Conservation (phyloP, 2,329 filamentous ascomycete species). For the Xylaria hypoxylon region DNA sequence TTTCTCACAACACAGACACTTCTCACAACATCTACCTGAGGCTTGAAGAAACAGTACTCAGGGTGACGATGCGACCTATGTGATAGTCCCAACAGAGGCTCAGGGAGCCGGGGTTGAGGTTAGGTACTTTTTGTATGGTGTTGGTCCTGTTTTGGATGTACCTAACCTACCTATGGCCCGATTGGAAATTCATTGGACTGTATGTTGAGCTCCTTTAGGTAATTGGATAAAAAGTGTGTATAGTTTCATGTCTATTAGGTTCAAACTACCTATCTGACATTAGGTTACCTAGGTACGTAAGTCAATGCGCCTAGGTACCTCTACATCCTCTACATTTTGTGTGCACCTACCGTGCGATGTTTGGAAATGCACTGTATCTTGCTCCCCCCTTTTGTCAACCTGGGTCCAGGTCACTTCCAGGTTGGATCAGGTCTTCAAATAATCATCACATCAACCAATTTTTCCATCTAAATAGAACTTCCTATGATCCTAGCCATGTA, state of each 20-base stretch:
- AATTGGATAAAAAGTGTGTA: too few species aligned
- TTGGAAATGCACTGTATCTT: neutral
- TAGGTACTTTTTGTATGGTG: too few species aligned
- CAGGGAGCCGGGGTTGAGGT: too few species aligned
- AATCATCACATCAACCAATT: neutral
- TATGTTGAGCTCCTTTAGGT: too few species aligned
- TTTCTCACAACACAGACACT: conserved; percentile 10
- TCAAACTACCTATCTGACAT: too few species aligned
- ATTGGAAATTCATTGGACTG: too few species aligned
- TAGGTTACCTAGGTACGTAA: too few species aligned
- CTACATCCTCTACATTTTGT: too few species aligned
- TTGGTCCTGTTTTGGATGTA: too few species aligned
- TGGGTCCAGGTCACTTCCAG: neutral
- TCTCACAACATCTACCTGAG: conserved; percentile 19
- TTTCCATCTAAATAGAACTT: neutral
- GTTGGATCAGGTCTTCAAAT: neutral
- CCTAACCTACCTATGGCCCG: too few species aligned
- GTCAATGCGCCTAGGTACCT: too few species aligned
- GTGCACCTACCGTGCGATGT: neutral
- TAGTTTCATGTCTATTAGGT: too few species aligned
- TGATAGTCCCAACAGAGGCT: neutral
- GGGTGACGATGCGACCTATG: conserved; percentile 9
- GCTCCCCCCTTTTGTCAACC: conserved; percentile 11
- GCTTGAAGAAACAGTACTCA: conserved; percentile 13
- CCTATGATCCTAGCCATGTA: neutral